Evolutionary conservation across 306 rosid species (phyloP), one percentile per base, ranked within the genome.

Genomic region (Quercus rubra): DNA sequence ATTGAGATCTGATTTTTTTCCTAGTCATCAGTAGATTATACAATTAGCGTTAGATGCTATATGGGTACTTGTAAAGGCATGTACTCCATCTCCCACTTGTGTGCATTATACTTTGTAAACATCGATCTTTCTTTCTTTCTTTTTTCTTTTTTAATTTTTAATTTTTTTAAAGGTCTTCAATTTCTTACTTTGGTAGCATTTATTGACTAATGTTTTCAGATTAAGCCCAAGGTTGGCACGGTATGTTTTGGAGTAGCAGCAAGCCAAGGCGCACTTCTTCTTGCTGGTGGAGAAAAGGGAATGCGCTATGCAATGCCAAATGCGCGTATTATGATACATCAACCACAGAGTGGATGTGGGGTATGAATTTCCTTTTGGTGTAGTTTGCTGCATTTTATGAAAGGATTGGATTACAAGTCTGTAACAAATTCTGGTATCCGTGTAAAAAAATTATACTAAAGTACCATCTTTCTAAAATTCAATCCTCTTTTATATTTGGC

Each of bases 261-360:
- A 74, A 93, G 99, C 87, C 98, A 93, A 89, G 99, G 91, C 52
- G 95, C 98, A 43, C 94, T 95, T 83, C 94, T 95, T 71, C 99
- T 93, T 90, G 99, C 99, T 33, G 98, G 99, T 59, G 99, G 99
- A 76, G 98, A 93, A 85, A 95, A 93, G 82, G 98, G 99, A 86
- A 95, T 95, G 99, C 97, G 97, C 55, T 92, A 89, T 49, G 81
- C 98, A 25, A 95, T 95, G 99, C 99, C 99, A 78, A 95, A 95
- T 91, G 87, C 99, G 28, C 94, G 99, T 62, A 93, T 95, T 67
- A 91, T 93, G 99, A 89, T 95, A 76, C 95, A 89, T 82, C 99
- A 95, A 79, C 99, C 99, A n/a, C 99, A 90, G 74, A 84, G 94
- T 91, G 97, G 96, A 77, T 89, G 91, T 78, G 97, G 94, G 87